Conservation (phyloP, 352 stramenopile genomes). For the Stramenopiles sp. region DNA sequence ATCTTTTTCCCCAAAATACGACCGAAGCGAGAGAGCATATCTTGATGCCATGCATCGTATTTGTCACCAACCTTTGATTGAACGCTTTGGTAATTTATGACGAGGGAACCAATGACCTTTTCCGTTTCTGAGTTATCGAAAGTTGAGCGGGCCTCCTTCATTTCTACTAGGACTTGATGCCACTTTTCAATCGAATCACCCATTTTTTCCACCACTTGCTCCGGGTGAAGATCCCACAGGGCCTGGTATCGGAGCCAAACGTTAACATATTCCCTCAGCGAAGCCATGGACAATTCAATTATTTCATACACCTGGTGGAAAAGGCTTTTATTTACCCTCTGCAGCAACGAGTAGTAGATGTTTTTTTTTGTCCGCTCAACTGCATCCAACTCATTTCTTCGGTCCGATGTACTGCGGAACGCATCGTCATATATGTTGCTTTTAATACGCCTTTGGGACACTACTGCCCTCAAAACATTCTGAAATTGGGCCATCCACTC, state of each 20-base stretch:
- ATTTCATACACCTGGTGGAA: conserved; percentile 47
- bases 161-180: conserved; percentile 87
- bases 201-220: conserved; percentile 68
- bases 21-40: conserved; percentile 85
- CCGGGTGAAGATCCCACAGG: conserved; percentile 93
- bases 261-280: conserved; percentile 72
- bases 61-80: conserved; percentile 60
- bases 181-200: conserved; percentile 83
- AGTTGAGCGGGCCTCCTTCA: conserved; percentile 74
- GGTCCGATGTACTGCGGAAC: not conserved
- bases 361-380: conserved; percentile 27
- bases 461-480: not conserved
- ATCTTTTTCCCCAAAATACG: conserved; percentile 77
- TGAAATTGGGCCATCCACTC: not conserved
- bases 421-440: not conserved
- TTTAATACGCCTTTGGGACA: not conserved
- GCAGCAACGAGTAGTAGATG: conserved; percentile 44
- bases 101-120: conserved; percentile 63
- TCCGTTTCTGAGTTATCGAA: conserved; percentile 72
- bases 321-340: conserved; percentile 35
- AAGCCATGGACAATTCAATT: conserved; percentile 44
- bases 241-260: conserved; percentile 95
- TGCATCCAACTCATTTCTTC: not conserved
- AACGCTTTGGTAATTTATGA: conserved; percentile 70
- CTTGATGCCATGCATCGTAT: conserved; percentile 98